phyloP scores from a whole-genome alignment of 805 yeast species.

The Pichia phayaonensis region DNA sequence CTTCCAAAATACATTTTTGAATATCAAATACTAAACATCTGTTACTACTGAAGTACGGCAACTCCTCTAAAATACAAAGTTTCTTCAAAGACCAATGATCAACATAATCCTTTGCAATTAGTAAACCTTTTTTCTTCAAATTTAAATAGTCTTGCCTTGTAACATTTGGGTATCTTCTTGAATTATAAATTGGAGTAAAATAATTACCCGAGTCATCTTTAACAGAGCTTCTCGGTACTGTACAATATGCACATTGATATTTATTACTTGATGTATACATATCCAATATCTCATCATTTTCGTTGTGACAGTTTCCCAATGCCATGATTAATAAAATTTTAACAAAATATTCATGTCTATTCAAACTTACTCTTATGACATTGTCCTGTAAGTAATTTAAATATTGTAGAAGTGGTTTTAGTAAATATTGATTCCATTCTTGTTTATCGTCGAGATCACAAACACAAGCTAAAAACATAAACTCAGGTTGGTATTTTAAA shows the following conservation, averaged over 20 bases:
- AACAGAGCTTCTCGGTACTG: not conserved
- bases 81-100: not conserved
- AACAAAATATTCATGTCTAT: constrained; percentile 7
- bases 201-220: not conserved
- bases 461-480: constrained; percentile 2
- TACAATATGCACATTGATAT: constrained; percentile 4
- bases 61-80: not conserved
- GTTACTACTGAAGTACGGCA: not conserved
- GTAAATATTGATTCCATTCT: not conserved
- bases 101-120: not conserved
- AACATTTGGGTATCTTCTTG: not conserved
- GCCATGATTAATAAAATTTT: not conserved
- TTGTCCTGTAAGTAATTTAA: not conserved
- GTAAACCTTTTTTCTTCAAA: not conserved
- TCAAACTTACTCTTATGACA: constrained; percentile 1
- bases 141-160: not conserved
- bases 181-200: not conserved
- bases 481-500: constrained; percentile 6
- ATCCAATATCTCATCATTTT: not conserved
- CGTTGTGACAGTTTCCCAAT: not conserved
- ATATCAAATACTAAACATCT: not conserved
- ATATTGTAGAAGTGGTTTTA: constrained; percentile 2
- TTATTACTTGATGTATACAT: not conserved
- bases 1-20: not conserved
- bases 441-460: not conserved